phyloP scores from a whole-genome alignment of 805 yeast species.

The Lipomyces kockii region DNA sequence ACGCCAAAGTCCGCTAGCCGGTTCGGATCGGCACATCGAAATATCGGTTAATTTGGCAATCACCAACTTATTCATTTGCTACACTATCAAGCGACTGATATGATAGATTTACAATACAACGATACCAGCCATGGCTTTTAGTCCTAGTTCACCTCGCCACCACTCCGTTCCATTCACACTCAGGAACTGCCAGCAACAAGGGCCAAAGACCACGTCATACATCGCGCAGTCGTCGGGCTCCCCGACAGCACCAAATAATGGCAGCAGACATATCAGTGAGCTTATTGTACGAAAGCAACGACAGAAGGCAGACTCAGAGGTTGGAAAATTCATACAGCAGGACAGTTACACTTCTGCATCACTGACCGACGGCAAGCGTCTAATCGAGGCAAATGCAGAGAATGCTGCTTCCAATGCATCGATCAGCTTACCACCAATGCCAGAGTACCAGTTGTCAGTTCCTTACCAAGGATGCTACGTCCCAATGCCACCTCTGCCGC shows the following conservation, averaged over 20 bases:
- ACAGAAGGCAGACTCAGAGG: neutral
- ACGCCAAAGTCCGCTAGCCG: neutral
- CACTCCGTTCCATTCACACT: constrained; percentile 10
- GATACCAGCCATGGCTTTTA: neutral
- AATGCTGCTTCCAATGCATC: neutral
- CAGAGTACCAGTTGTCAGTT: neutral
- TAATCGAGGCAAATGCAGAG: constrained; percentile 1
- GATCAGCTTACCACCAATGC: neutral
- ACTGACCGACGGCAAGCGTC: neutral
- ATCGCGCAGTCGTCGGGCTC: neutral
- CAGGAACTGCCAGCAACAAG: neutral
- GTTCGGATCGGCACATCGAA: neutral
- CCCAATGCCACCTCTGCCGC: neutral
- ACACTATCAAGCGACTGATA: neutral
- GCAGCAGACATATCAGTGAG: neutral
- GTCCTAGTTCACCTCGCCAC: constrained; percentile 3
- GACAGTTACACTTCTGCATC: neutral
- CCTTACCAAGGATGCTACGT: neutral
- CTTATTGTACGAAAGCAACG: neutral
- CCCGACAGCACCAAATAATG: neutral
- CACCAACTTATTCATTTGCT: neutral
- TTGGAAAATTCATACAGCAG: neutral
- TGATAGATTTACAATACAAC: neutral
- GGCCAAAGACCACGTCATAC: neutral
- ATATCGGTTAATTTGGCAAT: neutral